Evolutionary conservation across 2,329 filamentous ascomycete species (phyloP).

Genomic region (Ophiostoma fasciatum): DNA sequence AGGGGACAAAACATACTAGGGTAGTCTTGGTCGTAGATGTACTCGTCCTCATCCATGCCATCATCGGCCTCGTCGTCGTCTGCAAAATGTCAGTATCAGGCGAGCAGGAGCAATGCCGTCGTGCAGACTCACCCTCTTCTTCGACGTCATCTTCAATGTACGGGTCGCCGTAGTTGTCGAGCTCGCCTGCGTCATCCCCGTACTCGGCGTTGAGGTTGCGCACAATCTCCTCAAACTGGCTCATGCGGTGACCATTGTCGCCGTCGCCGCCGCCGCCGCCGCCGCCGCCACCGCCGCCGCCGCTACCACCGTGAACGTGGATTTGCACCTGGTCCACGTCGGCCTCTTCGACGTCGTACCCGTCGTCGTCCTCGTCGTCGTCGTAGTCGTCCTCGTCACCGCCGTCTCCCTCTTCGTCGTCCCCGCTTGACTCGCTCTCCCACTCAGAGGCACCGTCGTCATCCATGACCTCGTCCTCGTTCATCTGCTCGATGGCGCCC

Average conservation of each 20-base stretch:
- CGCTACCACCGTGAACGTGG: too few species aligned
- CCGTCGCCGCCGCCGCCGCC: too few species aligned
- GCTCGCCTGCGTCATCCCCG: conserved; percentile 29
- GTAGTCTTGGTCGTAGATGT: conserved; percentile 45
- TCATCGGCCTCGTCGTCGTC: conserved; percentile 55
- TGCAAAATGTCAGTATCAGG: background rate
- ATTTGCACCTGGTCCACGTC: conserved; percentile 22
- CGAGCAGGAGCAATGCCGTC: background rate
- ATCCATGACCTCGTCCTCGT: conserved; percentile 45
- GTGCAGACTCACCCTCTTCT: conserved; percentile 41
- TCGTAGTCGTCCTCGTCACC: conserved; percentile 40
- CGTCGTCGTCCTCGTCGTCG: conserved; percentile 22
- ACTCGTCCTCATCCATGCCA: conserved; percentile 53
- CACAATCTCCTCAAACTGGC: conserved; percentile 23
- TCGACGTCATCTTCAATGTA: conserved; percentile 42
- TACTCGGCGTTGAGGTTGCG: conserved; percentile 6
- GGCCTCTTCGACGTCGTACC: background rate
- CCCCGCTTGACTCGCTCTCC: conserved; percentile 45
- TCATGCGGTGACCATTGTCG: too few species aligned
- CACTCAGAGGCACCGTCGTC: conserved; percentile 46
- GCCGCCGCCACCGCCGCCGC: too few species aligned
- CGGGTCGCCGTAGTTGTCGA: conserved; percentile 35
- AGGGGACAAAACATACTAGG: conserved; percentile 29
- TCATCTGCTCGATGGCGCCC: conserved; percentile 44
- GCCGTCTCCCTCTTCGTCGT: conserved; percentile 38